Conservation (phyloP, 169 alveolate species). For the Theileria equi region DNA sequence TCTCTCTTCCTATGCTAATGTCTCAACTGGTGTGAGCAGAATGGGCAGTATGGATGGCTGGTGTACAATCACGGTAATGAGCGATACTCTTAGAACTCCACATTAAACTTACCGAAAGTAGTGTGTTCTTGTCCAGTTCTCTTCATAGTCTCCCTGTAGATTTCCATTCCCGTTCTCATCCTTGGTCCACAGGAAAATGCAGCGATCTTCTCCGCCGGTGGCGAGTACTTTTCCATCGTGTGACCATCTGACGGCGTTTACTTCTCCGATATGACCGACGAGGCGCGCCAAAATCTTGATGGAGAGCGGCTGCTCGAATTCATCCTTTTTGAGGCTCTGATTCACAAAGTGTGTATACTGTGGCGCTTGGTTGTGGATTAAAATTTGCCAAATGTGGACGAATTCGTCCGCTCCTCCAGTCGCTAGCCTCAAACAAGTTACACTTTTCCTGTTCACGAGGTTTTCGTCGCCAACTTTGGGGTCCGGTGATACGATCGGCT, state of each 20-base stretch:
- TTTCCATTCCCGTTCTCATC: constrained; percentile 67
- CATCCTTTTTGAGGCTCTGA: constrained; percentile 11
- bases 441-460: constrained; percentile 1
- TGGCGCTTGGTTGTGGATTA: constrained; percentile 74
- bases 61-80: too few relatives aligned
- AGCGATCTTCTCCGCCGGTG: constrained; percentile 82
- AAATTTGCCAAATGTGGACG: constrained; percentile 83
- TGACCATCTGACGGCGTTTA: constrained; percentile 84
- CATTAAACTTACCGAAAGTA: constrained; percentile 70
- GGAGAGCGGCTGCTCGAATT: constrained; percentile 48
- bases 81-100: constrained; percentile 41
- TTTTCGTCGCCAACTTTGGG: constrained; percentile 28
- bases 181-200: constrained; percentile 74
- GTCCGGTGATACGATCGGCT: constrained; percentile 70
- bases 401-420: constrained; percentile 90
- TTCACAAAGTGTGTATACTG: constrained; percentile 65
- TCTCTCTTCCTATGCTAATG: too few relatives aligned
- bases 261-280: constrained; percentile 86
- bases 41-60: too few relatives aligned
- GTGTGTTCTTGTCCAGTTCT: constrained; percentile 75
- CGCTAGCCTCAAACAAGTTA: constrained; percentile 64
- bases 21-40: too few relatives aligned
- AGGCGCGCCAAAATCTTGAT: constrained; percentile 67
- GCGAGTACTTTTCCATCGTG: constrained; percentile 81
- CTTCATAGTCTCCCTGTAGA: constrained; percentile 71